Percentiles rank a stretch among this genome's conserved stretches.
Evolutionary conservation across 2,329 filamentous ascomycete genomes (phyloP).

Genomic region (Xylaria sp.): DNA sequence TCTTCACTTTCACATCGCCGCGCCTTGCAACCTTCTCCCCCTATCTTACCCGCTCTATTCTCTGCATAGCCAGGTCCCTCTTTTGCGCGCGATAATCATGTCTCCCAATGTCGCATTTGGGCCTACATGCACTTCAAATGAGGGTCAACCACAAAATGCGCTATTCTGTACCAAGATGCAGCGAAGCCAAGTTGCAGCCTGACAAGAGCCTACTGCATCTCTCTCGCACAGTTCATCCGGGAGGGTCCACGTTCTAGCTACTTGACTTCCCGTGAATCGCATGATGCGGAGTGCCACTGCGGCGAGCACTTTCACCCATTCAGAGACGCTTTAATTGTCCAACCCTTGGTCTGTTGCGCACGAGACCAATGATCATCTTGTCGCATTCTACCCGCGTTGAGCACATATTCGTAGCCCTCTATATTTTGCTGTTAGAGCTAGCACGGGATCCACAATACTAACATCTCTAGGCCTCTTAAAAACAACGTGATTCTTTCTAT

Average conservation of each 20-base stretch:
- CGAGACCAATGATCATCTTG: slow-evolving; percentile 5
- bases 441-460: slow-evolving; percentile 29
- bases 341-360: slow-evolving; percentile 7
- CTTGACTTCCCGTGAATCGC: slow-evolving; percentile 12
- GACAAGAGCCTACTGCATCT: slow-evolving; percentile 10
- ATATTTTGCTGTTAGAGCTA: slow-evolving; percentile 1
- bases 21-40: neutral
- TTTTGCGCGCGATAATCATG: slow-evolving; percentile 26
- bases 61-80: neutral
- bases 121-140: slow-evolving; percentile 30
- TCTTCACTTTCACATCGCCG: slow-evolving; percentile 22
- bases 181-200: slow-evolving; percentile 14
- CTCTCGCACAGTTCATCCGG: slow-evolving; percentile 7
- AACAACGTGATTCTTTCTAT: slow-evolving; percentile 22
- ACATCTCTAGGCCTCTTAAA: slow-evolving; percentile 37
- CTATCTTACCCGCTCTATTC: neutral
- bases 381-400: neutral
- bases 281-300: slow-evolving; percentile 21
- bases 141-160: slow-evolving; percentile 20
- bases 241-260: neutral
- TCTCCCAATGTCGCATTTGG: slow-evolving; percentile 27
- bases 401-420: slow-evolving; percentile 9
- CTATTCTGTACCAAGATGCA: slow-evolving; percentile 17
- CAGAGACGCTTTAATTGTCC: slow-evolving; percentile 6
- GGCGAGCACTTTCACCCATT: slow-evolving; percentile 12